Conservation (phyloP, 768 basidiomycete species). For the Nevesoporus exiguus region DNA sequence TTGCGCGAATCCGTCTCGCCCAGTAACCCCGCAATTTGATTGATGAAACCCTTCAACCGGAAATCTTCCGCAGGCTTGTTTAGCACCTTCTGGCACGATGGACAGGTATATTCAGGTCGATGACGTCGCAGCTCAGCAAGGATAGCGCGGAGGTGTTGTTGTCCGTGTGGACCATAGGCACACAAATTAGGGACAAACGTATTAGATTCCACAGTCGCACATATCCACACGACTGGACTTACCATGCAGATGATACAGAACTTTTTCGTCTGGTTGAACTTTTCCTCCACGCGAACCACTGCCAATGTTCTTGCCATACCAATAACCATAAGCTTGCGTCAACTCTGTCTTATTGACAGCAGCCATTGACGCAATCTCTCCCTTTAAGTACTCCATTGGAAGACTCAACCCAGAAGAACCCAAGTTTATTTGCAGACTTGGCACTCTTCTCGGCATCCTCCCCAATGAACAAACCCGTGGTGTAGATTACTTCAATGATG, state of each 20-base stretch:
- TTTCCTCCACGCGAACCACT: constrained; percentile 5
- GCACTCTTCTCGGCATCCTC: constrained; percentile 4
- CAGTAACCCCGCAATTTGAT: constrained; percentile 44
- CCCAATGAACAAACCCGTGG: constrained; percentile 1
- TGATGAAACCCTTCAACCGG: constrained; percentile 54
- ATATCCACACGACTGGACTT: not conserved
- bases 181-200: constrained; percentile 23
- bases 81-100: constrained; percentile 57
- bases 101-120: constrained; percentile 61
- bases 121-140: constrained; percentile 25
- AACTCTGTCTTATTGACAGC: not conserved
- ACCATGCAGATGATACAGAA: constrained; percentile 7
- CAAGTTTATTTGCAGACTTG: not conserved
- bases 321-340: not conserved
- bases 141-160: constrained; percentile 16
- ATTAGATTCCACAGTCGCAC: not conserved
- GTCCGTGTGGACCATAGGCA: constrained; percentile 13
- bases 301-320: constrained; percentile 1
- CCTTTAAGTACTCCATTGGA: not conserved
- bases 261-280: constrained; percentile 1
- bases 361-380: not conserved
- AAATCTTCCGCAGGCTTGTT: constrained; percentile 58
- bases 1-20: constrained; percentile 45
- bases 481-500: not conserved
- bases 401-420: constrained; percentile 2